A percentile compares a stretch with the other conserved stretches of the same genome.
phyloP scores from a whole-genome alignment of 2,329 filamentous ascomycete genomes.

The Hymenotorrendiella dingleyae region DNA sequence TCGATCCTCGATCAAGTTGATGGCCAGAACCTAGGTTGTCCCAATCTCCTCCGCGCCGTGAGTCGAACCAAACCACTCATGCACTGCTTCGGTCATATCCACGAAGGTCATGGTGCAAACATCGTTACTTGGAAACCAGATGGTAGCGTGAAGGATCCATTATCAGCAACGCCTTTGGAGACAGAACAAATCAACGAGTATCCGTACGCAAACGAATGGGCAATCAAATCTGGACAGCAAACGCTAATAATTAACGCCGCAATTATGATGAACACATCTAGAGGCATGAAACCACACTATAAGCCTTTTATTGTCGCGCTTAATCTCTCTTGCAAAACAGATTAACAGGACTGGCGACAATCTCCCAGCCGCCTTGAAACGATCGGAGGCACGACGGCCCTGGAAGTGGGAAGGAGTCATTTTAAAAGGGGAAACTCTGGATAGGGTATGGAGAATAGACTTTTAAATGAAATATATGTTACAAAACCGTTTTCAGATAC shows the following conservation, averaged over 20 bases:
- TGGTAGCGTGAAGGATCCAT: slow-evolving; percentile 26
- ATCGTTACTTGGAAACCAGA: slow-evolving; percentile 43
- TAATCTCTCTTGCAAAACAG: slow-evolving; percentile 5
- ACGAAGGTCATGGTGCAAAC: slow-evolving; percentile 52
- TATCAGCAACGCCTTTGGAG: slow-evolving; percentile 25
- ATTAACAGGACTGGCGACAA: too few relatives aligned
- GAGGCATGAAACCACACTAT: slow-evolving; percentile 16
- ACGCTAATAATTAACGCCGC: slow-evolving; percentile 58
- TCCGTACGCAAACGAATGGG: slow-evolving; percentile 27
- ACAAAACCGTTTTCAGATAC: too few relatives aligned
- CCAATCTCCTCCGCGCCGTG: slow-evolving; percentile 41
- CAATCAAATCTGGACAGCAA: slow-evolving; percentile 35
- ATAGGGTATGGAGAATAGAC: too few relatives aligned
- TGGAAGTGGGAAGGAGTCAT: too few relatives aligned
- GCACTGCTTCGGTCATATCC: slow-evolving; percentile 55
- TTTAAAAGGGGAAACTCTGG: too few relatives aligned
- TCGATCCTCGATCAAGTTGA: slow-evolving; percentile 3
- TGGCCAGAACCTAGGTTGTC: slow-evolving; percentile 37
- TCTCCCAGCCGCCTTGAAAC: too few relatives aligned
- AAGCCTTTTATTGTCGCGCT: slow-evolving; percentile 22
- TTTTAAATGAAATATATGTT: too few relatives aligned
- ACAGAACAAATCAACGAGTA: slow-evolving; percentile 36
- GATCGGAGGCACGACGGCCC: too few relatives aligned
- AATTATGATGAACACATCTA: slow-evolving; percentile 32
- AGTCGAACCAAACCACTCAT: slow-evolving; percentile 38